Evolutionary conservation across 2,329 filamentous ascomycete genomes (phyloP).

Genomic region (Colletotrichum lupini): DNA sequence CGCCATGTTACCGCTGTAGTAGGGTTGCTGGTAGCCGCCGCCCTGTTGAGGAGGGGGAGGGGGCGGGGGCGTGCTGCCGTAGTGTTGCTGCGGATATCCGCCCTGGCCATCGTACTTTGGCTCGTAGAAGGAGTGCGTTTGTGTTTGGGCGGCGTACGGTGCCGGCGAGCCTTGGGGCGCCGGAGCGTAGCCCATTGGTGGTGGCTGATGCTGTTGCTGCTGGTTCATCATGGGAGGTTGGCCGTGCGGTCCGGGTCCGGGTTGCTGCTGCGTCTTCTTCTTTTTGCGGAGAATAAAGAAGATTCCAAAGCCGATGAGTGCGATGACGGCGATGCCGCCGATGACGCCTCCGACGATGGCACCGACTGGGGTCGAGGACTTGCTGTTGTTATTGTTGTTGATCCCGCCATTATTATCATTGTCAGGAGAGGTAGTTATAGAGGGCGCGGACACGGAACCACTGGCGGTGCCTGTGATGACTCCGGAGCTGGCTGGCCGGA

Average conservation of each 20-base stretch:
- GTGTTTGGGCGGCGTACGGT: slow-evolving; percentile 10
- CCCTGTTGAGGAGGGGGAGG: slow-evolving; percentile 24
- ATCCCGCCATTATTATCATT: slow-evolving; percentile 11
- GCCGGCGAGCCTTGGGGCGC: not conserved
- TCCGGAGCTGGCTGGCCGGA: not conserved
- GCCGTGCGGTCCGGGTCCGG: not conserved
- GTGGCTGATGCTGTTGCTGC: not conserved
- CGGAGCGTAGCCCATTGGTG: slow-evolving; percentile 12
- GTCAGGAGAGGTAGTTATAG: slow-evolving; percentile 12
- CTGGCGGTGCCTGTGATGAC: not conserved
- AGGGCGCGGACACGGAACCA: not conserved
- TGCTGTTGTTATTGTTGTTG: slow-evolving; percentile 2
- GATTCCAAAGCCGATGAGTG: slow-evolving; percentile 42
- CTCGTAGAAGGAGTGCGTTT: slow-evolving; percentile 41
- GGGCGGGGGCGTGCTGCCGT: slow-evolving; percentile 39
- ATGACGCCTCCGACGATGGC: slow-evolving; percentile 52
- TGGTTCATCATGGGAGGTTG: slow-evolving; percentile 18
- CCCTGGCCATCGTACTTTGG: slow-evolving; percentile 38
- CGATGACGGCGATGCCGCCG: slow-evolving; percentile 49
- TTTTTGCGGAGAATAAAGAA: slow-evolving; percentile 47
- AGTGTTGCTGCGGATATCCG: slow-evolving; percentile 32
- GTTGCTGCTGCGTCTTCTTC: slow-evolving; percentile 38
- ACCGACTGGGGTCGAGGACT: slow-evolving; percentile 42
- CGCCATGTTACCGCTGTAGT: slow-evolving; percentile 33
- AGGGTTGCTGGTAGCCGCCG: slow-evolving; percentile 23